A percentile compares a stretch with the other conserved stretches of the same genome.
Conservation (phyloP, 768 basidiomycete species). For the Auriculariales sp. region DNA sequence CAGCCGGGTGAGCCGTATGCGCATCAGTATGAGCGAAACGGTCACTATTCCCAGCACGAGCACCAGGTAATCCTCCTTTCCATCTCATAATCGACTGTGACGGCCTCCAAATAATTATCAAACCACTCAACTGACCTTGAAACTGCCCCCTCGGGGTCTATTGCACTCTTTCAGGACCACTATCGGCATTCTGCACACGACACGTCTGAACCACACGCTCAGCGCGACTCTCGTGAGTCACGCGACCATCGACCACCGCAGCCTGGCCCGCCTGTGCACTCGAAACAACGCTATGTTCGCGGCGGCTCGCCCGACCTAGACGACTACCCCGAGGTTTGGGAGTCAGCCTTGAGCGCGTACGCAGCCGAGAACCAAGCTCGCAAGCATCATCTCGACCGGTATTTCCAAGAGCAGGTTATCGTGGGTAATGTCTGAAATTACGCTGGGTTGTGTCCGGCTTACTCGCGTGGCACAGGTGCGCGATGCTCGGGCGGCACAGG, state of each 20-base stretch:
- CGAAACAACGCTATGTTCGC: conserved; percentile 1
- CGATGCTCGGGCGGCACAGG: conserved; percentile 1
- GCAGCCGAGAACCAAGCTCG: conserved; percentile 58
- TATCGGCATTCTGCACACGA: neutral
- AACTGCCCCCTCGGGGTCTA: conserved; percentile 4
- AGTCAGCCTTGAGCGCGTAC: conserved; percentile 52
- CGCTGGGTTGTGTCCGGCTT: conserved; percentile 3
- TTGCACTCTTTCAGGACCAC: neutral
- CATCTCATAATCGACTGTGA: conserved; percentile 14
- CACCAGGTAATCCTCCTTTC: conserved; percentile 21
- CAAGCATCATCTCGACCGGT: conserved; percentile 55
- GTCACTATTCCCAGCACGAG: conserved; percentile 22
- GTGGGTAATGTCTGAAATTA: too few species aligned
- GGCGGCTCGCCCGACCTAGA: conserved; percentile 60
- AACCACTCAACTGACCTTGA: neutral
- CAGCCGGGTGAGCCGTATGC: conserved; percentile 25
- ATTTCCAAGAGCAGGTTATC: conserved; percentile 52
- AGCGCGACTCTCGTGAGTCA: conserved; percentile 2
- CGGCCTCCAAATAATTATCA: conserved; percentile 10
- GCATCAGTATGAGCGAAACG: conserved; percentile 23
- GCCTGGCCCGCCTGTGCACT: neutral
- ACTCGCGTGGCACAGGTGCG: conserved; percentile 5
- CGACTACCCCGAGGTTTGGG: conserved; percentile 69
- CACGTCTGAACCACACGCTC: neutral
- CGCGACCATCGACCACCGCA: neutral